Evolutionary conservation across 2,329 filamentous ascomycete species (phyloP), one percentile per base, ranked within the genome.

Genomic region (Paramyrothecium sp.): DNA sequence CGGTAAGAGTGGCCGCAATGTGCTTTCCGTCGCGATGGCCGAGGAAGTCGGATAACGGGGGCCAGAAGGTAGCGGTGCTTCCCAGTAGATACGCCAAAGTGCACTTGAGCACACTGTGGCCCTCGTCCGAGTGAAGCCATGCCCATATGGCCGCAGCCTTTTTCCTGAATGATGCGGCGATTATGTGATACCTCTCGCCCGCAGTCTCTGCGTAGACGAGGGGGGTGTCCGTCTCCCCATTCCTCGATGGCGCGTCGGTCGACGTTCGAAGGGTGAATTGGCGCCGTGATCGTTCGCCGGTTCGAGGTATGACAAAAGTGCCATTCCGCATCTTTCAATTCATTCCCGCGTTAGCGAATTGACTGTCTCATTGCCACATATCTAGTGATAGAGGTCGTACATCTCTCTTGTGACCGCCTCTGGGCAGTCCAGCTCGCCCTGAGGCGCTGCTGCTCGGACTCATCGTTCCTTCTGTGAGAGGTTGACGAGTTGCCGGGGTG

Each of bases 21-120:
- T 97, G 94, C 70, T 97, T 97, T 53, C 92, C 92, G 74, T 97
- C 93, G 68, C 92, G 89, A 61, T 88, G 82, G 12, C 94, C 94
- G 17, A 97, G 79, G 56, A 92, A 84, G 8, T 81, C 77, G 17
- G 92, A 88, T 56, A 97, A 80, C 3, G 83, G 82, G 2, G 88
- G 84, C 60, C 91, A 87, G 66, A 97, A 95, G 0, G 93, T 97
- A 38, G 89, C 92, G 72, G 96, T 78, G 64, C 91, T 96, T 19
- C 91, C 94, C 34, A 97, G 74, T 3, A 96, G 78, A 74, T 97
- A 97, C 49, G 93, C 94, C 60, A 97, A 75, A 33, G 92, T 93
- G 78, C 92, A 97, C 75, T 97, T 97, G 67, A 97, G 77, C 54
- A 97, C 90, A 44, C 88, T 89, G 58, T 88, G 88, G 7, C 92